phyloP scores from a whole-genome alignment of 73 alveolate genomes.

The Blepharisma stoltei region DNA sequence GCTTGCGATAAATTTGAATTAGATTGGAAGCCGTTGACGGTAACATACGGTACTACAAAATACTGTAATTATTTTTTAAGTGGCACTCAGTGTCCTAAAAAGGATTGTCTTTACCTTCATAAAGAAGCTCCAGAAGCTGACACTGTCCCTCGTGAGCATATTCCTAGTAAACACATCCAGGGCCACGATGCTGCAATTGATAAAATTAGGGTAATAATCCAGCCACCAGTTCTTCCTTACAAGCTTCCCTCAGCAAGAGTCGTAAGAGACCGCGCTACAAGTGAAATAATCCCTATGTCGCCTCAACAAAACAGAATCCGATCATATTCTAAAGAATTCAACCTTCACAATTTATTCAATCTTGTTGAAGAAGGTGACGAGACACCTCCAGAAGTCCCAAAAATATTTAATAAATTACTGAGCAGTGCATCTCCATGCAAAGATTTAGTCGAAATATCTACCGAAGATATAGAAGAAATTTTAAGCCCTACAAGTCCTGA shows the following conservation, averaged over 20 bases:
- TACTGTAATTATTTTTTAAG: constrained; percentile 80
- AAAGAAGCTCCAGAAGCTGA: constrained; percentile 10
- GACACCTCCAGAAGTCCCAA: too few relatives aligned
- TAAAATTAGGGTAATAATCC: neutral
- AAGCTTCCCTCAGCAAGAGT: neutral
- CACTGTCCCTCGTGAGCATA: neutral
- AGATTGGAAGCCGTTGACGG: constrained; percentile 73
- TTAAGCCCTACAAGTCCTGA: neutral
- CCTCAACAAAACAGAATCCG: neutral
- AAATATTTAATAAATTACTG: too few relatives aligned
- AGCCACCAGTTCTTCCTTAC: neutral
- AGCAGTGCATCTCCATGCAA: neutral
- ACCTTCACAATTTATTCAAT: too few relatives aligned
- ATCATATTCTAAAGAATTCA: too few relatives aligned
- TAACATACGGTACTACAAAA: constrained; percentile 86
- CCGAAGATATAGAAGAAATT: neutral
- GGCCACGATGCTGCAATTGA: neutral
- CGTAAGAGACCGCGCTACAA: neutral
- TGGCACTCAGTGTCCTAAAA: constrained; percentile 66
- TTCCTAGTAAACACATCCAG: constrained; percentile 10
- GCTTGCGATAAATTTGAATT: constrained; percentile 64
- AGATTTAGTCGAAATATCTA: neutral
- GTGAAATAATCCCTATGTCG: neutral
- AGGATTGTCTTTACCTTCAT: constrained; percentile 63
- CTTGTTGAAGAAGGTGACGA: too few relatives aligned